A percentile compares a stretch with the other conserved stretches of the same genome.
phyloP scores from a whole-genome alignment of 164 flowering plant species.

The Annona cherimola region DNA sequence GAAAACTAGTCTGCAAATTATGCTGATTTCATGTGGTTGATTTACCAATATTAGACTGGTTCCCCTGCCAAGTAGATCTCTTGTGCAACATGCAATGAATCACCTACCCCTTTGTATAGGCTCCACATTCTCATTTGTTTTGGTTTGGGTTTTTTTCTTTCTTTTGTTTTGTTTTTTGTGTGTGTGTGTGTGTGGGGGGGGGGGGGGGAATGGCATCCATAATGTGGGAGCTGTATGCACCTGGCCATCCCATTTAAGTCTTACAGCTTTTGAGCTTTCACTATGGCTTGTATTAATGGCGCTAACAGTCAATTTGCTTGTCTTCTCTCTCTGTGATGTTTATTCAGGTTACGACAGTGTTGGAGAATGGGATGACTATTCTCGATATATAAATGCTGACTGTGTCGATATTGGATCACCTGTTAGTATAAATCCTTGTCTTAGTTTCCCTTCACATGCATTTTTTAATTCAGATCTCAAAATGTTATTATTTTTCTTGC shows the following conservation, averaged over 20 bases:
- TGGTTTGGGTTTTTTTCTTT: too few relatives aligned
- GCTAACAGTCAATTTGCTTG: background rate
- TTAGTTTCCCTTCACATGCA: background rate
- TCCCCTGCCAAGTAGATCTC: background rate
- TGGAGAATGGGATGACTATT: slow-evolving; percentile 71
- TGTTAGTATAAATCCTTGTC: slow-evolving; percentile 38
- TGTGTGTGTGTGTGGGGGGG: too few relatives aligned
- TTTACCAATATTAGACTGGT: background rate
- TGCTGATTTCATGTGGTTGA: background rate
- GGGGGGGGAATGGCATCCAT: too few relatives aligned
- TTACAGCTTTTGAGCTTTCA: background rate
- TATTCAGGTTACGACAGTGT: slow-evolving; percentile 54
- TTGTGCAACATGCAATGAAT: background rate
- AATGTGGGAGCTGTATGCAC: too few relatives aligned
- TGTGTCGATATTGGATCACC: slow-evolving; percentile 68
- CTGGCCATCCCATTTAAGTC: too few relatives aligned
- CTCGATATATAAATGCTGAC: slow-evolving; percentile 52
- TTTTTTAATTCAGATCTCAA: background rate
- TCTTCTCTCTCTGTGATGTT: slow-evolving; percentile 6
- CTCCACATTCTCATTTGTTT: background rate
- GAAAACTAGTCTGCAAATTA: background rate
- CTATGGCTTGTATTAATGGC: background rate
- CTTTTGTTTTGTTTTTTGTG: too few relatives aligned
- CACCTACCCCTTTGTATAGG: background rate
- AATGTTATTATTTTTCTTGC: slow-evolving; percentile 7